A percentile compares a stretch with the other conserved stretches of the same genome.
phyloP scores from a whole-genome alignment of 2,329 filamentous ascomycete genomes.

The Escovopsis sp. region DNA sequence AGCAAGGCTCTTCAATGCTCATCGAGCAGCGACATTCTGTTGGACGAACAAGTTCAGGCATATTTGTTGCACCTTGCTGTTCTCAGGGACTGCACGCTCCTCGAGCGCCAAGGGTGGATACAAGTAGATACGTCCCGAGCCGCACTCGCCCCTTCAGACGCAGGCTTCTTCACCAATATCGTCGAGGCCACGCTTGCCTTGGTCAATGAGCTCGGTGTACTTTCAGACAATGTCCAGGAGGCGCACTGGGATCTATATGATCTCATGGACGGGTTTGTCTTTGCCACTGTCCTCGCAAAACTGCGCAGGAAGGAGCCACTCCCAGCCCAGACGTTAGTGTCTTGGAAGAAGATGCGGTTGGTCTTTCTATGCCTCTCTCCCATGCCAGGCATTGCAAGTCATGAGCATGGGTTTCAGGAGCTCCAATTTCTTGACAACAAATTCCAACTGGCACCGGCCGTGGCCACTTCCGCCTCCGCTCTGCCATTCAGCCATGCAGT shows the following conservation, averaged over 20 bases:
- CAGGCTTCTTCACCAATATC: not conserved
- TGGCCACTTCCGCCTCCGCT: slow-evolving; percentile 9
- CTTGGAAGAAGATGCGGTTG: slow-evolving; percentile 1
- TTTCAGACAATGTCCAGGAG: not conserved
- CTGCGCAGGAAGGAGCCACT: not conserved
- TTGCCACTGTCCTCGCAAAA: not conserved
- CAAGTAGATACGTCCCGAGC: not conserved
- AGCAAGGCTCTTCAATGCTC: not conserved
- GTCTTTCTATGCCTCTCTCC: too few relatives aligned
- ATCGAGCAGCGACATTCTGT: not conserved
- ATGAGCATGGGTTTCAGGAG: not conserved
- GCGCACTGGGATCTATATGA: slow-evolving; percentile 4
- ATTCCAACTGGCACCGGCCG: not conserved
- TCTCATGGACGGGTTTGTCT: slow-evolving; percentile 3
- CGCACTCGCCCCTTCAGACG: not conserved
- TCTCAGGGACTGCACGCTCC: slow-evolving; percentile 3
- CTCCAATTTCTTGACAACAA: not conserved
- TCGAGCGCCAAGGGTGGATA: slow-evolving; percentile 5
- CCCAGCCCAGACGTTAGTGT: not conserved
- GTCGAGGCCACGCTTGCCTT: slow-evolving; percentile 1
- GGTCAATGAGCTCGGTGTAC: not conserved
- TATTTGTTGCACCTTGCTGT: slow-evolving; percentile 5
- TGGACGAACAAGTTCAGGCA: slow-evolving; percentile 1
- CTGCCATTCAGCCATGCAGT: slow-evolving; percentile 32
- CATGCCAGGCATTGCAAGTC: not conserved